A percentile compares a stretch with the other conserved stretches of the same genome.
Conservation (phyloP, 306 rosid species). For the Castanea mollissima region DNA sequence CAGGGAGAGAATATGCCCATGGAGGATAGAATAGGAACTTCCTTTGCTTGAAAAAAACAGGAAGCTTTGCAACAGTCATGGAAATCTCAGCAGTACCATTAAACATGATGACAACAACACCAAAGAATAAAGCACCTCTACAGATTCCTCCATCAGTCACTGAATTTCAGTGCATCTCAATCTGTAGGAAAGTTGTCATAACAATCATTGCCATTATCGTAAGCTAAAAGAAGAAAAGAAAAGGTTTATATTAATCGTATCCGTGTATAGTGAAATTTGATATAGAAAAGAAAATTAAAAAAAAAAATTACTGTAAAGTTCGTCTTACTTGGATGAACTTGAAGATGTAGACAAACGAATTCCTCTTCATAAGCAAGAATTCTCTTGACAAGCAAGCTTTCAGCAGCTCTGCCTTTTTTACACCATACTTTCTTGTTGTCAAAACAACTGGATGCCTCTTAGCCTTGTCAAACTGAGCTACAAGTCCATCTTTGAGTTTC, state of each 20-base stretch:
- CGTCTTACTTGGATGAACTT: conserved; percentile 39
- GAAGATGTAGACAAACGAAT: conserved; percentile 46
- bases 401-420: conserved; percentile 33
- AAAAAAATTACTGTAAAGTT: not conserved
- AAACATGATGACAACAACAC: conserved; percentile 39
- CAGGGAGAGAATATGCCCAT: conserved; percentile 60
- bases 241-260: not conserved
- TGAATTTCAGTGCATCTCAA: conserved; percentile 57
- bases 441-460: conserved; percentile 52
- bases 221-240: conserved; percentile 40
- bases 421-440: conserved; percentile 48
- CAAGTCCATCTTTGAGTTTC: conserved; percentile 32
- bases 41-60: conserved; percentile 63
- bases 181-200: conserved; percentile 61
- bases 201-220: conserved; percentile 35
- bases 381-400: conserved; percentile 58
- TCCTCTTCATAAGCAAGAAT: conserved; percentile 53
- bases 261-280: not conserved
- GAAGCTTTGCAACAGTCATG: conserved; percentile 51
- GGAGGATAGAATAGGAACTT: conserved; percentile 58
- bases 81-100: conserved; percentile 52
- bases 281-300: not conserved
- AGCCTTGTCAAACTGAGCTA: conserved; percentile 46
- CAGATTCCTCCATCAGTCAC: conserved; percentile 45
- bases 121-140: conserved; percentile 48